Evolutionary conservation across 768 basidiomycete genomes (phyloP).

Genomic region (Tricholoma matsutake): DNA sequence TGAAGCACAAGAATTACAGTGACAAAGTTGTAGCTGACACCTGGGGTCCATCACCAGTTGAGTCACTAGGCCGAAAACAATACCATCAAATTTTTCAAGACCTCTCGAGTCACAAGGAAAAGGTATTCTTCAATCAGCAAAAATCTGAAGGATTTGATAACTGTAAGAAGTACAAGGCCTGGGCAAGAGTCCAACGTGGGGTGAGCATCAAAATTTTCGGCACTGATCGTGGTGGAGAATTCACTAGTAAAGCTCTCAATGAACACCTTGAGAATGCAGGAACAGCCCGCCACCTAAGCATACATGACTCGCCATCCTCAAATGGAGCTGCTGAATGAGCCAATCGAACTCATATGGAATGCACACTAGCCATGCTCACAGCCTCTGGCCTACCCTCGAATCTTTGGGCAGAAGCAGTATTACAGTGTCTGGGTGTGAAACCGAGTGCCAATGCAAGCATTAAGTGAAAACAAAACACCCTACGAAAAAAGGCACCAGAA

Average conservation of each 20-base stretch:
- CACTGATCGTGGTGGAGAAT: too few species aligned
- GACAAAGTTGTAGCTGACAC: not conserved
- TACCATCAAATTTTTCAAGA: too few species aligned
- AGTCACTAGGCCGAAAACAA: too few species aligned
- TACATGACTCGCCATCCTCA: not conserved
- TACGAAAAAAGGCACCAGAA: not conserved
- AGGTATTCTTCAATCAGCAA: too few species aligned
- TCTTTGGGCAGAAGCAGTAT: too few species aligned
- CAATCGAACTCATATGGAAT: constrained; percentile 1
- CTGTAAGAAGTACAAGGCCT: not conserved
- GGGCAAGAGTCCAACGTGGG: not conserved
- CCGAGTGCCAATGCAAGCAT: too few species aligned
- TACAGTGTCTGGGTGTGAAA: too few species aligned
- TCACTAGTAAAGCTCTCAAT: not conserved
- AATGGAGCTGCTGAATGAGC: constrained; percentile 6
- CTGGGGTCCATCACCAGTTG: not conserved
- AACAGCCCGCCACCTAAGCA: not conserved
- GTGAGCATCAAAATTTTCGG: not conserved
- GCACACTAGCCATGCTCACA: not conserved
- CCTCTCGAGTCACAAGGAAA: too few species aligned
- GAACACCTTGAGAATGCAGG: not conserved
- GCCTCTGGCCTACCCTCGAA: too few species aligned
- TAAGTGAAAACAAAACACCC: constrained; percentile 7
- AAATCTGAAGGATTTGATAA: not conserved
- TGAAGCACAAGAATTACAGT: not conserved